phyloP scores from a whole-genome alignment of 306 rosid genomes.

The Medicago arabica region DNA sequence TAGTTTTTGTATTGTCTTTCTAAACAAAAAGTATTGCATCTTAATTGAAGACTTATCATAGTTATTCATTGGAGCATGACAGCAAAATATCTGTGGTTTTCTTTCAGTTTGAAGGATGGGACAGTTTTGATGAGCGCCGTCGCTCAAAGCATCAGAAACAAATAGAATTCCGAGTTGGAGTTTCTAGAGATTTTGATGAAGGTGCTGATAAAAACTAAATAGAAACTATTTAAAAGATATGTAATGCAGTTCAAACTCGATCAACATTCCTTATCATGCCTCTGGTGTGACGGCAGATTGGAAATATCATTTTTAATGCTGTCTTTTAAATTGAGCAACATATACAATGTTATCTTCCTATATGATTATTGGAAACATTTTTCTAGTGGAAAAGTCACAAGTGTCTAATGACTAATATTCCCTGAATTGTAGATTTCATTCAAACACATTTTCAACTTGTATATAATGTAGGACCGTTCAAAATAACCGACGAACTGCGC shows the following conservation, averaged over 20 bases:
- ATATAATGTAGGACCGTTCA: too few species aligned
- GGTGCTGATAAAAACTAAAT: conserved; percentile 86
- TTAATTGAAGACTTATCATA: conserved; percentile 4
- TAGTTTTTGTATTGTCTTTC: conserved; percentile 12
- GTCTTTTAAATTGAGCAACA: not conserved
- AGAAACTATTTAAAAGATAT: not conserved
- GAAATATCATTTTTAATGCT: not conserved
- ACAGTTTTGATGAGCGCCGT: conserved; percentile 74
- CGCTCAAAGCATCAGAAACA: conserved; percentile 87
- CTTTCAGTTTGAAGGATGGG: conserved; percentile 92
- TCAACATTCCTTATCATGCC: too few species aligned
- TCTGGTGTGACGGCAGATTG: not conserved
- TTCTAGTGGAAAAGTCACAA: not conserved
- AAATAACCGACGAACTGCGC: too few species aligned
- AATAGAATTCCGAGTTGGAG: conserved; percentile 78
- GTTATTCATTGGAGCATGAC: conserved; percentile 30
- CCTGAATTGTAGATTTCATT: not conserved
- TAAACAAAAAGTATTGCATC: not conserved
- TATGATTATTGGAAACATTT: not conserved
- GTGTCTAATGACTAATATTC: not conserved
- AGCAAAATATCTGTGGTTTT: conserved; percentile 5
- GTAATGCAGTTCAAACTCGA: too few species aligned
- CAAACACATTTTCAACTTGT: too few species aligned
- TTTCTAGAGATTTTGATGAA: conserved; percentile 80
- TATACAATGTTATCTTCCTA: not conserved